phyloP scores from a whole-genome alignment of 1,139 yeast genomes.

The Trichomonascaceae sp. region DNA sequence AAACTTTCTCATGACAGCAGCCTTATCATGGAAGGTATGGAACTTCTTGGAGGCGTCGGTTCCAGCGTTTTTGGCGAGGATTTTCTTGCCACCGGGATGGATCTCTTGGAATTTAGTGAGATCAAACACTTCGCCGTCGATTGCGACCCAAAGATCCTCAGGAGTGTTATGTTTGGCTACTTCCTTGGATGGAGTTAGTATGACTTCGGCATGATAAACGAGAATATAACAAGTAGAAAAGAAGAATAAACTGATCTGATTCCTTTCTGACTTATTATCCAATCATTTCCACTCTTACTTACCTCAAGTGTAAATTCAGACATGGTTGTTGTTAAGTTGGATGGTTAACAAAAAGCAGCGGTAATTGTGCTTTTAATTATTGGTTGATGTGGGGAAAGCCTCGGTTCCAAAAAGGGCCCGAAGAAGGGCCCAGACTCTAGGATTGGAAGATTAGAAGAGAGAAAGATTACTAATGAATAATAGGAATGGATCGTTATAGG shows the following conservation, averaged over 20 bases:
- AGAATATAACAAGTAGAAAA: not conserved
- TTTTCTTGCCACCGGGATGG: constrained; percentile 87
- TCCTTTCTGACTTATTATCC: not conserved
- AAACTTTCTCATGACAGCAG: constrained; percentile 35
- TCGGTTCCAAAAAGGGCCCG: not conserved
- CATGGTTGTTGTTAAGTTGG: constrained; percentile 1
- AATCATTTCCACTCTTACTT: not conserved
- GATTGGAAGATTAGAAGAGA: no score
- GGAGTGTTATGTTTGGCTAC: constrained; percentile 71
- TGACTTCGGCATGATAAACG: no score
- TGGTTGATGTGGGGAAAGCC: not conserved
- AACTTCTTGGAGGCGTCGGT: constrained; percentile 85
- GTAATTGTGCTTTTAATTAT: not conserved
- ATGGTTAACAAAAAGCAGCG: not conserved
- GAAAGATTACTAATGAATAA: no score
- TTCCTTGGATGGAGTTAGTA: constrained; percentile 39
- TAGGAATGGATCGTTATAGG: no score
- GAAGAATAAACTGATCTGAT: not conserved
- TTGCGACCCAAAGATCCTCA: constrained; percentile 81
- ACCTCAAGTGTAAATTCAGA: constrained; percentile 3
- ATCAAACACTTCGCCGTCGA: constrained; percentile 78
- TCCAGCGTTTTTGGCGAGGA: constrained; percentile 76
- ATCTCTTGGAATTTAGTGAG: constrained; percentile 77
- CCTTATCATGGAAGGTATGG: constrained; percentile 41
- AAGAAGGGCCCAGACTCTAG: not conserved